Percentiles rank a stretch among this genome's conserved stretches.
These are phyloP conservation scores for Candida stauntonica DNA, from an alignment of 805 yeast genomes.

Conservation along the genomic window DNA sequence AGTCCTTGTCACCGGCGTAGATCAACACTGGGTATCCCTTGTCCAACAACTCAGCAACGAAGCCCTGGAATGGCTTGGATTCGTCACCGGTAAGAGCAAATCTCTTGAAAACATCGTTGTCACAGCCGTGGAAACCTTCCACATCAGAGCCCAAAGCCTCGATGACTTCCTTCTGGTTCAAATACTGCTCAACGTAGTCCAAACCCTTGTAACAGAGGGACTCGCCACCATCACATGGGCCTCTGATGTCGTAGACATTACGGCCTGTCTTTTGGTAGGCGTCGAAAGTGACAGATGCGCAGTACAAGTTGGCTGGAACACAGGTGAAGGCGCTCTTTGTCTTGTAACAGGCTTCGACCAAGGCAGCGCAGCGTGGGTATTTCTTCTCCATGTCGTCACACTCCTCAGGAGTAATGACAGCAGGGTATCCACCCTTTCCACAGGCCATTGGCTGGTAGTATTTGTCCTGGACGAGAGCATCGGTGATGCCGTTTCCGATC, in stretches of 20 bases:
- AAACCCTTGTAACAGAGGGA: conserved; percentile 71
- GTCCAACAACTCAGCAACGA: conserved; percentile 65
- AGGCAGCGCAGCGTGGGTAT: conserved; percentile 60
- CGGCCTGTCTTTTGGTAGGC: conserved; percentile 75
- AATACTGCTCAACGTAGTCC: conserved; percentile 64
- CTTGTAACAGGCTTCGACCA: conserved; percentile 63
- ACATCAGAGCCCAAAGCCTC: conserved; percentile 83
- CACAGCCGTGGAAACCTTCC: conserved; percentile 63
- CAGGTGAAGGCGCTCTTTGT: conserved; percentile 65
- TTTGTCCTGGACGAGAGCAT: conserved; percentile 71
- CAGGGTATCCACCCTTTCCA: conserved; percentile 78
- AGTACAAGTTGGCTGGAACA: conserved; percentile 78
- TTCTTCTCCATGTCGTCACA: conserved; percentile 60
- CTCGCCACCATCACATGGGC: conserved; percentile 65
- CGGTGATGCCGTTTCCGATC: conserved; percentile 93
- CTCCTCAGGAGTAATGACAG: conserved; percentile 64
- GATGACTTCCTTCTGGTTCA: conserved; percentile 70
- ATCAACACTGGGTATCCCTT: conserved; percentile 72
- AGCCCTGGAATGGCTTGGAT: conserved; percentile 77
- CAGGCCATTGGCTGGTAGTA: conserved; percentile 94
- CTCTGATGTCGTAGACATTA: conserved; percentile 84
- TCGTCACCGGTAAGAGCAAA: conserved; percentile 80
- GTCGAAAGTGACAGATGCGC: conserved; percentile 62
- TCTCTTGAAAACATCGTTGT: conserved; percentile 58
- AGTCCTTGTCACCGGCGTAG: conserved; percentile 94